Conservation (phyloP, 176 grass and related monocot genomes). For the Panicum miliaceum region DNA sequence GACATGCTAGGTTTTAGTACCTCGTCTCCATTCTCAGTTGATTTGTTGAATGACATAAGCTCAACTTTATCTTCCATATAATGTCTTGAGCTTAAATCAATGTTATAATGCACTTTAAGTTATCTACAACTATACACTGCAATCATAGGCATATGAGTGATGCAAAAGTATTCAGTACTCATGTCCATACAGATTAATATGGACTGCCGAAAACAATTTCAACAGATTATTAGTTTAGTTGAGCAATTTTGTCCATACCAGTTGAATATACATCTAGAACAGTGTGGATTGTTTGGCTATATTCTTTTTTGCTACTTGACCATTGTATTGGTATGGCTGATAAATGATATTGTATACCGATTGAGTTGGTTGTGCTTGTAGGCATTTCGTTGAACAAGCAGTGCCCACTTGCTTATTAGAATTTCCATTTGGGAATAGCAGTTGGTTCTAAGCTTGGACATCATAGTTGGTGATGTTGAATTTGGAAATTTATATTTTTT, state of each 20-base stretch:
- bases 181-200: constrained; percentile 1
- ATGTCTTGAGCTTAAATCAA: constrained; percentile 10
- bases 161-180: background rate
- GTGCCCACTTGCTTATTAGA: background rate
- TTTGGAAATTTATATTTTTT: constrained; percentile 33
- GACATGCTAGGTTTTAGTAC: constrained; percentile 16
- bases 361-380: constrained; percentile 18
- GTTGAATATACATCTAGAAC: background rate
- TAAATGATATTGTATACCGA: constrained; percentile 21
- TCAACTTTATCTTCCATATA: background rate
- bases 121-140: background rate
- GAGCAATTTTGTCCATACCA: constrained; percentile 1
- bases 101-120: background rate
- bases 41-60: constrained; percentile 16
- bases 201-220: background rate
- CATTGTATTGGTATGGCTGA: constrained; percentile 14
- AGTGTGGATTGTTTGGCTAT: background rate
- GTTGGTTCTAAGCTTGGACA: constrained; percentile 24
- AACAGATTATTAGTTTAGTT: background rate
- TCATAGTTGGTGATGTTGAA: constrained; percentile 11
- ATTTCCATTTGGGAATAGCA: background rate
- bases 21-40: constrained; percentile 27
- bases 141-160: background rate
- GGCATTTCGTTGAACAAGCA: constrained; percentile 26
- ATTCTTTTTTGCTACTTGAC: background rate